Evolutionary conservation across 202 grass and related monocot species (phyloP).

Genomic region (Hordeum pubiflorum): DNA sequence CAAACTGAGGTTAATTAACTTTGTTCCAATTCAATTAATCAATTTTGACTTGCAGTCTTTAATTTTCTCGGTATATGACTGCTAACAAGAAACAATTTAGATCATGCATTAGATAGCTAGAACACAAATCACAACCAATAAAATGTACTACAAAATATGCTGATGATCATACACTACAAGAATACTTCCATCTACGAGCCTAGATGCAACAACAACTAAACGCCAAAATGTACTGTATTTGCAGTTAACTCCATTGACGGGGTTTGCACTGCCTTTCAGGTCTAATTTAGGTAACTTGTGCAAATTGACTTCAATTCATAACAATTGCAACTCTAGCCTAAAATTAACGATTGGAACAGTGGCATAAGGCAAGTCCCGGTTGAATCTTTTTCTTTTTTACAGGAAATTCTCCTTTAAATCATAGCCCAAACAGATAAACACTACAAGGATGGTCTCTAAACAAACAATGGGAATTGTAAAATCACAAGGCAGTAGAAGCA

Average conservation of each 20-base stretch:
- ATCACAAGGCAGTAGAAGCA: constrained; percentile 5
- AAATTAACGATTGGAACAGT: not conserved
- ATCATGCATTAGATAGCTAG: not conserved
- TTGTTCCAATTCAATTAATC: not conserved
- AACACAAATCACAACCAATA: not conserved
- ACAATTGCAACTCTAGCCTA: not conserved
- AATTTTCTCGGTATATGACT: not conserved
- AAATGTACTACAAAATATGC: not conserved
- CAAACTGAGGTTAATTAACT: not conserved
- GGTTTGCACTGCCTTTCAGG: not conserved
- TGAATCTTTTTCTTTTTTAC: not conserved
- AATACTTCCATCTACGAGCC: not conserved
- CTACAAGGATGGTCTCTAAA: not conserved
- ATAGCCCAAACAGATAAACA: not conserved
- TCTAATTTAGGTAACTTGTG: not conserved
- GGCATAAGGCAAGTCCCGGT: not conserved
- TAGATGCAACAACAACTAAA: not conserved
- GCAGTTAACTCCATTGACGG: not conserved
- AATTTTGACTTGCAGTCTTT: not conserved
- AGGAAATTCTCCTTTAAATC: not conserved
- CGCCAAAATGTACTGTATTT: not conserved
- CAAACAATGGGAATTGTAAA: not conserved
- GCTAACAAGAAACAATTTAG: not conserved
- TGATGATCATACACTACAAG: not conserved
- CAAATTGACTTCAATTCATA: not conserved